Base-by-base conservation (phyloP, 441 rosid genomes). In the Populus trichocarpa region DNA sequence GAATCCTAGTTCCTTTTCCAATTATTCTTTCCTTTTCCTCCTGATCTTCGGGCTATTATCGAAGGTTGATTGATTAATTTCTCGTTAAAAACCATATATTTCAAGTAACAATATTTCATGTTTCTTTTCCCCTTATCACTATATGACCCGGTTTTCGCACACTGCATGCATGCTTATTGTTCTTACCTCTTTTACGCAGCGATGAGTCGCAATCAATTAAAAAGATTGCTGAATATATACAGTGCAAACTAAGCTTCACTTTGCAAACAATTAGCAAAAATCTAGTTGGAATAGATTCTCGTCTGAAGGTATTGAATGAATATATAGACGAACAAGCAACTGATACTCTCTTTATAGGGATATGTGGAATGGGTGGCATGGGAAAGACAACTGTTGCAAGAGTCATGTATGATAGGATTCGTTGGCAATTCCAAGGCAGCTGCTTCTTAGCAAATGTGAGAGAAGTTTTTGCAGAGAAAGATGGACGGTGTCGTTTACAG, bases 341-440 rank as follows among this genome's bases (percentile, higher is more conserved):
- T 40, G 40, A 70, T 1, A 30, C 33, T 42, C 66, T 25, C 33
- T 18, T 70, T 2, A 38, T 75, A 8, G 82, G 82, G 35, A 65
- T 80, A 28, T 23, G 67, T 59, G 82, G 82, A n/a, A 70, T 70
- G 53, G 82, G 75, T 32, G 79, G 79, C 28, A 40, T 75, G 0
- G 81, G 76, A 3, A 78, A 78, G n/a, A 50, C 81, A 22, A 72
- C 69, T 8, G 0, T 78, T 53, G 81, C 79, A 1, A 70, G 23
- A 26, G 74, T 65, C 22, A 1, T 69, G 8, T 69, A 75, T 50
- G 67, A 50, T 10, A 53, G 12, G 40, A 8, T 80, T 20, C 66
- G 35, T 30, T 26, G 5, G 10, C 30, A 75, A 33, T 80, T 75
- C 12, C 65, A 66, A 12, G 75, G 63, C 16, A 10, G 38, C 25